Conservation (phyloP, 257 asterid genomes). For the Asclepias syriaca region DNA sequence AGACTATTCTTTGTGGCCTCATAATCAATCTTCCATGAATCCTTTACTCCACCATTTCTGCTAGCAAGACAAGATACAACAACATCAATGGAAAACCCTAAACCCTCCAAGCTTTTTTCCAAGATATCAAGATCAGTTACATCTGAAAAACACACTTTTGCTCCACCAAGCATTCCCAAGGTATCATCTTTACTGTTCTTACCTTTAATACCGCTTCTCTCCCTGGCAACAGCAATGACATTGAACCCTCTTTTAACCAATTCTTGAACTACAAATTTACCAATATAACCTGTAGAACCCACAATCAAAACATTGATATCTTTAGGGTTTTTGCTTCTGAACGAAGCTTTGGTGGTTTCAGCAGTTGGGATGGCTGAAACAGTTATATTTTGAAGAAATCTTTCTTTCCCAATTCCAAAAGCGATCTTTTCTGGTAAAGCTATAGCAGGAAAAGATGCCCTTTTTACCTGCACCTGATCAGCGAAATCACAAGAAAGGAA, state of each 20-base stretch:
- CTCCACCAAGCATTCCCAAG: conserved; percentile 46
- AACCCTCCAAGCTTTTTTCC: conserved; percentile 43
- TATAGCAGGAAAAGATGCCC: conserved; percentile 38
- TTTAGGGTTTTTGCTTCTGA: conserved; percentile 60
- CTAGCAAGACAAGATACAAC: conserved; percentile 97
- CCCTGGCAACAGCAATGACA: conserved; percentile 84
- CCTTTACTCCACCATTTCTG: conserved; percentile 84
- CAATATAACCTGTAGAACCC: conserved; percentile 94
- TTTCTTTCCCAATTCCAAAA: conserved; percentile 25
- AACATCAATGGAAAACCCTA: conserved; percentile 61
- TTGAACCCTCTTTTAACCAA: conserved; percentile 73
- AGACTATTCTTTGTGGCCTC: conserved; percentile 90
- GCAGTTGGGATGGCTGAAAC: conserved; percentile 37
- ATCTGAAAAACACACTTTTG: conserved; percentile 71
- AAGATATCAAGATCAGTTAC: conserved; percentile 60
- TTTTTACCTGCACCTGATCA: conserved; percentile 44
- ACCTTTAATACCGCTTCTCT: conserved; percentile 72
- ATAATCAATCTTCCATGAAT: conserved; percentile 90
- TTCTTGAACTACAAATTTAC: conserved; percentile 78
- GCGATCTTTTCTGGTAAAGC: conserved; percentile 26
- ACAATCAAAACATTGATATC: conserved; percentile 72
- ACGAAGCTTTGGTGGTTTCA: conserved; percentile 44
- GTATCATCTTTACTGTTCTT: conserved; percentile 63
- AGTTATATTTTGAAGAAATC: conserved; percentile 30
- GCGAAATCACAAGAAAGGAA: conserved; percentile 35